phyloP scores from a whole-genome alignment of 306 rosid species.

The Sicyos baderoa region DNA sequence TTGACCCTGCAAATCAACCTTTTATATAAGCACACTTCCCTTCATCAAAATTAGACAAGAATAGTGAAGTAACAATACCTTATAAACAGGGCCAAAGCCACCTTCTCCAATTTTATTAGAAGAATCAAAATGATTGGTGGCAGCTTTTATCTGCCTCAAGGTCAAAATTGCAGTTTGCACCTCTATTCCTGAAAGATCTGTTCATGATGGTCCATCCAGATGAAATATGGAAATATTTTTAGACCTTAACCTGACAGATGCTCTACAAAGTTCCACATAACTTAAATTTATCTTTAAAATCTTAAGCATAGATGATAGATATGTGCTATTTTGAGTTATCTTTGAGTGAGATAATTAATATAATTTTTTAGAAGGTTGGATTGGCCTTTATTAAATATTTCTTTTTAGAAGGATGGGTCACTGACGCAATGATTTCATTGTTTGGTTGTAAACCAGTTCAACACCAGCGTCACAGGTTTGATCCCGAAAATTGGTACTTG shows the following conservation, averaged over 20 bases:
- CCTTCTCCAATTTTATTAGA: conserved; percentile 68
- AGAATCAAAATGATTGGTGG: conserved; percentile 43
- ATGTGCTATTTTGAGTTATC: too few relatives aligned
- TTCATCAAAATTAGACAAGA: background rate
- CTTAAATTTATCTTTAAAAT: background rate
- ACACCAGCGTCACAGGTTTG: too few relatives aligned
- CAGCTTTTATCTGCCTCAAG: conserved; percentile 45
- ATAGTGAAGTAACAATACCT: background rate
- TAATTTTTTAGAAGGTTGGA: too few relatives aligned
- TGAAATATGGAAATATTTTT: background rate
- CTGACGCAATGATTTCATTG: too few relatives aligned
- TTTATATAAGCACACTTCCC: background rate
- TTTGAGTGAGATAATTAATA: background rate
- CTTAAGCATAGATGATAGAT: too few relatives aligned
- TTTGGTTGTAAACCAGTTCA: too few relatives aligned
- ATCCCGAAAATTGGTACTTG: too few relatives aligned
- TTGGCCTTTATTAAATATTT: too few relatives aligned
- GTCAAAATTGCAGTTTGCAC: conserved; percentile 44
- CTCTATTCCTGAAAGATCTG: conserved; percentile 31
- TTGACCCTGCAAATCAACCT: conserved; percentile 41
- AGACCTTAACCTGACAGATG: background rate
- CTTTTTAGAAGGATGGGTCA: too few relatives aligned
- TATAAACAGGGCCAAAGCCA: conserved; percentile 64
- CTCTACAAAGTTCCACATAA: background rate
- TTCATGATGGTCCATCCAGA: conserved; percentile 20